These are phyloP conservation scores for Pythium scleroteichum DNA, from an alignment of 352 stramenopile genomes.

Conservation along the genomic window DNA sequence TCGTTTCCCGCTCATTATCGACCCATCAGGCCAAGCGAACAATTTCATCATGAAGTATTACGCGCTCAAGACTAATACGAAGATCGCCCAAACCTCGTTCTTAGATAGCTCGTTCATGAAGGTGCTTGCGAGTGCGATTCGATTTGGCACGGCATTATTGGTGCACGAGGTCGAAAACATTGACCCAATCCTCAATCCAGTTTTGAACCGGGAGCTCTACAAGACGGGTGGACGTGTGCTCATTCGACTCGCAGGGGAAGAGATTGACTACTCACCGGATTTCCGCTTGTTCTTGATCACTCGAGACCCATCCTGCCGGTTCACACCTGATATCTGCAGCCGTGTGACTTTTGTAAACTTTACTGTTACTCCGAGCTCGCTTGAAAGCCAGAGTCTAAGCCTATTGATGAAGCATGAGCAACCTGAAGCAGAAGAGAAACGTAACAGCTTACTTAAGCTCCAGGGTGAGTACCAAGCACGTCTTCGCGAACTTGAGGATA, in stretches of 20 bases:
- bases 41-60: constrained; percentile 99
- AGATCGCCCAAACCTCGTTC: constrained; percentile 99
- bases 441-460: constrained; percentile 95
- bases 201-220: constrained; percentile 99
- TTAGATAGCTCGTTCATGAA: constrained; percentile 99
- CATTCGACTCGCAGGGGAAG: constrained; percentile 97
- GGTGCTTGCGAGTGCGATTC: constrained; percentile 98
- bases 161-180: constrained; percentile 99
- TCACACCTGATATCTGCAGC: constrained; percentile 99
- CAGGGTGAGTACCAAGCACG: constrained; percentile 98
- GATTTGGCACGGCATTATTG: constrained; percentile 98
- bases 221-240: constrained; percentile 97
- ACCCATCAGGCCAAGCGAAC: constrained; percentile 98
- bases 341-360: constrained; percentile 99
- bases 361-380: constrained; percentile 97
- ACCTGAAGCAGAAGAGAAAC: constrained; percentile 97
- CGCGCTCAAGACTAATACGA: constrained; percentile 85
- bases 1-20: constrained; percentile 98
- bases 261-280: constrained; percentile 99
- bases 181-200: constrained; percentile 99
- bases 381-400: constrained; percentile 96
- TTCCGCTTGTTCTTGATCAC: constrained; percentile 99
- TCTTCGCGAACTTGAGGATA: constrained; percentile 97
- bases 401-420: constrained; percentile 96
- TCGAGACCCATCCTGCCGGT: constrained; percentile 95